These are phyloP conservation scores for Fremontodendron californicum DNA, from an alignment of 345 rosid species.

Conservation along the genomic window DNA sequence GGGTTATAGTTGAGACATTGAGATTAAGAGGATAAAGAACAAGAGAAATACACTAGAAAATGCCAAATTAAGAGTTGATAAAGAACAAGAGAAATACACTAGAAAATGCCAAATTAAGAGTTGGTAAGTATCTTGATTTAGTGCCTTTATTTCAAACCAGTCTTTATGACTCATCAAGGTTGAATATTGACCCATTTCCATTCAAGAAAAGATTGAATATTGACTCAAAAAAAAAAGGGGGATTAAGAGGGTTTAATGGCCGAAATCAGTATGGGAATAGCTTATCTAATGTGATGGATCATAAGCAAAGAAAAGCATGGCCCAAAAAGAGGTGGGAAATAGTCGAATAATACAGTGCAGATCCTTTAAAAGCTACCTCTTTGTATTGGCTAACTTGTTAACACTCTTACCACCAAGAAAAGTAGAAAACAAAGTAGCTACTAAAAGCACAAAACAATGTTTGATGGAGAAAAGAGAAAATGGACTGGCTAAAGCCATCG, in stretches of 20 bases:
- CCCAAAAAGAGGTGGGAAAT: neutral
- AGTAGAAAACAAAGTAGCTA: neutral
- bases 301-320: constrained; percentile 6
- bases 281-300: neutral
- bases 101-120: no score
- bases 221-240: neutral
- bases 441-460: neutral
- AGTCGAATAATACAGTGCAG: constrained; percentile 7
- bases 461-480: no score
- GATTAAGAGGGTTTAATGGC: neutral
- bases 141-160: neutral
- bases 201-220: neutral
- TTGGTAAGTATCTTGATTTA: no score
- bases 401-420: neutral
- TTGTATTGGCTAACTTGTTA: constrained; percentile 10
- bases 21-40: no score
- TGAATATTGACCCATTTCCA: neutral
- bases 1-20: no score
- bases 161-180: neutral
- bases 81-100: no score
- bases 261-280: neutral
- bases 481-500: no score
- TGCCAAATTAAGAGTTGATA: neutral
- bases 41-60: no score
- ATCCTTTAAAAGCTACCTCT: neutral